Base-by-base conservation (phyloP, 2,329 filamentous ascomycete species). In the Chrysosporium queenslandicum region DNA sequence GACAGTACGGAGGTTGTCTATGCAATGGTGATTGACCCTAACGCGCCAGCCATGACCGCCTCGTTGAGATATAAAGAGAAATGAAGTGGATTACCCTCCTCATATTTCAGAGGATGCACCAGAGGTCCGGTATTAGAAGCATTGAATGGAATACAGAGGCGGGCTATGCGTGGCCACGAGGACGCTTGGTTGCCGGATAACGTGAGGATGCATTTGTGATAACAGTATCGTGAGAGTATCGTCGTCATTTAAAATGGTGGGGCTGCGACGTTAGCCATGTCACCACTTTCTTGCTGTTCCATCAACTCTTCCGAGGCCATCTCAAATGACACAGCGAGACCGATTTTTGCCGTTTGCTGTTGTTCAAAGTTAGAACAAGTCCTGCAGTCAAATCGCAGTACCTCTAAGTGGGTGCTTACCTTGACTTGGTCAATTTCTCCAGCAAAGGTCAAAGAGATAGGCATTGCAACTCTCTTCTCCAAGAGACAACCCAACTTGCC, bases 371-470 rank as follows among this genome's bases (percentile, higher is more conserved):
- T 53, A 49, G 32, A 18, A 29, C 21, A 18, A 25, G 5, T 20
- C 42, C 9, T 8, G 18, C 14, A 21, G 20, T 46, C 21, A 39
- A 36, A 45, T 49, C 37, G 20, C 3, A 25, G 45, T n/a, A 29
- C 11, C n/a, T 20, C 7, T 12, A 45, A 32, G 16, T 25, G 37
- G 30, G 5, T 42, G 77, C 87, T 69, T 80, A 96, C 92, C 77
- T 90, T 90, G 63, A 83, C 82, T 74, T 98, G 91, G 72, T 98
- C 92, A 65, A 98, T 87, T 68, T 97, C 92, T 60, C 90, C 91
- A 52, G 90, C 88, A 73, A 98, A 95, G 53, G 90, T 94, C 74
- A 98, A 82, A 69, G 85, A 86, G 54, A 98, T 89, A 25, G 90
- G 86, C 58, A 89, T 88, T 27, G 89, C 89, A 64, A 98, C 87